Conservation (phyloP, 1,139 yeast genomes). For the Yamadazyma dushanensis region DNA sequence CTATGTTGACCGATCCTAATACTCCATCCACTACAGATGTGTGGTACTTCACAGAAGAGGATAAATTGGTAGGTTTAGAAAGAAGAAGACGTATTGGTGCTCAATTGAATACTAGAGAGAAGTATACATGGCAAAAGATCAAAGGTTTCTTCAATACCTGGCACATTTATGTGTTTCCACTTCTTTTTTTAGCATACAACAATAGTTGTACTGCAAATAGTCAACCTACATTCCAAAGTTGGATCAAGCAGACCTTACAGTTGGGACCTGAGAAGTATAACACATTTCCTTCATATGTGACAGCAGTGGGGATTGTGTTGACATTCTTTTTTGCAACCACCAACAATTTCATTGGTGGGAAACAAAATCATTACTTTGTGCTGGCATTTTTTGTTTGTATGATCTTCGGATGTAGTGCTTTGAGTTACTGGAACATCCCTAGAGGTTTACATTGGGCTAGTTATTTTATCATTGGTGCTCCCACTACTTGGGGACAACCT, state of each 20-base stretch:
- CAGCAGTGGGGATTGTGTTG: conserved; percentile 44
- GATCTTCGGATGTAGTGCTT: conserved; percentile 41
- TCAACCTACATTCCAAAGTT: conserved; percentile 53
- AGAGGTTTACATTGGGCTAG: conserved; percentile 48
- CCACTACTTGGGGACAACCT: conserved; percentile 45
- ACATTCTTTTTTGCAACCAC: conserved; percentile 40
- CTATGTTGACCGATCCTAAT: conserved; percentile 39
- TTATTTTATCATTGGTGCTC: conserved; percentile 48
- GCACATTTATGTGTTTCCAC: conserved; percentile 51
- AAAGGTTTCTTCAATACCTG: conserved; percentile 47
- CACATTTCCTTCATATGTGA: conserved; percentile 46
- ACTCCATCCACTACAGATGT: conserved; percentile 43
- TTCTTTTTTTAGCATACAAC: conserved; percentile 51
- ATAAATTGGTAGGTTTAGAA: conserved; percentile 37
- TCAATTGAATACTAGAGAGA: conserved; percentile 43
- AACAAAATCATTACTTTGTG: conserved; percentile 37
- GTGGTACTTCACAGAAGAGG: conserved; percentile 35
- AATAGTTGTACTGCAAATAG: conserved; percentile 41
- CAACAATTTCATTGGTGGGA: conserved; percentile 47
- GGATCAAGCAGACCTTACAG: conserved; percentile 49
- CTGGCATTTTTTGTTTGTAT: conserved; percentile 33
- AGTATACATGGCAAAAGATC: conserved; percentile 40
- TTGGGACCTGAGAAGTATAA: conserved; percentile 44
- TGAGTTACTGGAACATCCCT: conserved; percentile 50
- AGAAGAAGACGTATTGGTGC: conserved; percentile 48